phyloP scores from a whole-genome alignment of 768 basidiomycete species.

The Lactarius quietus region DNA sequence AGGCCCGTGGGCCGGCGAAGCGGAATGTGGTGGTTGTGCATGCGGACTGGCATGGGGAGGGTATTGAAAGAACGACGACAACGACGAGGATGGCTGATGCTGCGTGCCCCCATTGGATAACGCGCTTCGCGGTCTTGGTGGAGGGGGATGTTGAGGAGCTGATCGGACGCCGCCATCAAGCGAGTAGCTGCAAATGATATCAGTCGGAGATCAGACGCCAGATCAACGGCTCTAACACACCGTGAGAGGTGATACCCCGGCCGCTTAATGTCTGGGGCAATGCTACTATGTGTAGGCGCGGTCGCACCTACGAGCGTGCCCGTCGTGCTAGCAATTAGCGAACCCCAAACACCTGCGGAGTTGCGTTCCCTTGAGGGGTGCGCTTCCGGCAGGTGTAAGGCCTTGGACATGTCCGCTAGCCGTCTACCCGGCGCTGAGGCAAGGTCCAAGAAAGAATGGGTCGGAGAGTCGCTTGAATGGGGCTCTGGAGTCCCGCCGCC shows the following conservation, averaged over 20 bases:
- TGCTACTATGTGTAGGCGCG: slow-evolving; percentile 46
- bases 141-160: background rate
- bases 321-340: slow-evolving; percentile 62
- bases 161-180: slow-evolving; percentile 28
- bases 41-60: background rate
- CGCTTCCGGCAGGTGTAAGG: slow-evolving; percentile 16
- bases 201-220: background rate
- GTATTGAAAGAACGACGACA: background rate
- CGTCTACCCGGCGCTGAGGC: slow-evolving; percentile 15
- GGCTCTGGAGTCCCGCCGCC: slow-evolving; percentile 29
- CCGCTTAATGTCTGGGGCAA: slow-evolving; percentile 55
- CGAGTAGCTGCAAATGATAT: slow-evolving; percentile 29
- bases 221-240: slow-evolving; percentile 32
- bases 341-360: slow-evolving; percentile 62
- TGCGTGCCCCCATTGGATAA: slow-evolving; percentile 11
- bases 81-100: background rate
- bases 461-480: background rate
- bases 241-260: slow-evolving; percentile 67
- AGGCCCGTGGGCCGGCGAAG: background rate
- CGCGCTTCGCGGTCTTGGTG: slow-evolving; percentile 24
- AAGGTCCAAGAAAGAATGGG: slow-evolving; percentile 18
- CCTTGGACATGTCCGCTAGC: slow-evolving; percentile 18
- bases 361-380: slow-evolving; percentile 41
- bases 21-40: background rate
- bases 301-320: slow-evolving; percentile 61